A percentile compares a stretch with the other conserved stretches of the same genome.
Conservation (phyloP, 345 rosid genomes). For the Ricinus communis region DNA sequence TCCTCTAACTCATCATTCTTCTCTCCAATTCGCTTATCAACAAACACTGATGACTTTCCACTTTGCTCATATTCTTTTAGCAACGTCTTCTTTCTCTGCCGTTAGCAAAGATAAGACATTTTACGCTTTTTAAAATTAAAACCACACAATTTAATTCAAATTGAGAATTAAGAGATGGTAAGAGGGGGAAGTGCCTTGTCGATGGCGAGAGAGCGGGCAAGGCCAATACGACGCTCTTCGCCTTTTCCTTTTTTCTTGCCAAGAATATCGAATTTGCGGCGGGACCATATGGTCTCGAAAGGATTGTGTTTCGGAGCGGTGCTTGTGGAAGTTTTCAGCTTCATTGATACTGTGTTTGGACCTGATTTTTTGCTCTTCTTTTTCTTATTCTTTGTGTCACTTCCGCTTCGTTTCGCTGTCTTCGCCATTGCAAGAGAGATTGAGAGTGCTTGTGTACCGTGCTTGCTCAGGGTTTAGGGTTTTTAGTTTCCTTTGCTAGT, state of each 20-base stretch:
- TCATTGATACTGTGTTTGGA: constrained; percentile 65
- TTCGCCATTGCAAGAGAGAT: constrained; percentile 6
- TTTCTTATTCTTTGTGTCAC: constrained; percentile 29
- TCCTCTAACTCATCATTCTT: constrained; percentile 63
- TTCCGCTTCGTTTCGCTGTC: constrained; percentile 6
- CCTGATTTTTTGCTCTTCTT: constrained; percentile 41
- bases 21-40: constrained; percentile 90
- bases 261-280: constrained; percentile 79
- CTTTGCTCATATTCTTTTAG: constrained; percentile 82
- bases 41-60: constrained; percentile 60
- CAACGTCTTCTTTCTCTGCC: constrained; percentile 78
- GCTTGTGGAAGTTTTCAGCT: constrained; percentile 36
- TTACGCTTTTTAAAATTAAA: neutral
- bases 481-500: constrained; percentile 6
- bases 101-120: constrained; percentile 3
- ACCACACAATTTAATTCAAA: no score
- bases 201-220: constrained; percentile 61
- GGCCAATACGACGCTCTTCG: constrained; percentile 73
- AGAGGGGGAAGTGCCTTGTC: constrained; percentile 46
- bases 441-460: neutral
- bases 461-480: constrained; percentile 15
- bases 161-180: neutral
- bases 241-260: constrained; percentile 85
- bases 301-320: constrained; percentile 57
- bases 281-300: constrained; percentile 83